Evolutionary conservation across 331 rosid genomes (phyloP).

Genomic region (Prunus yedoensis): DNA sequence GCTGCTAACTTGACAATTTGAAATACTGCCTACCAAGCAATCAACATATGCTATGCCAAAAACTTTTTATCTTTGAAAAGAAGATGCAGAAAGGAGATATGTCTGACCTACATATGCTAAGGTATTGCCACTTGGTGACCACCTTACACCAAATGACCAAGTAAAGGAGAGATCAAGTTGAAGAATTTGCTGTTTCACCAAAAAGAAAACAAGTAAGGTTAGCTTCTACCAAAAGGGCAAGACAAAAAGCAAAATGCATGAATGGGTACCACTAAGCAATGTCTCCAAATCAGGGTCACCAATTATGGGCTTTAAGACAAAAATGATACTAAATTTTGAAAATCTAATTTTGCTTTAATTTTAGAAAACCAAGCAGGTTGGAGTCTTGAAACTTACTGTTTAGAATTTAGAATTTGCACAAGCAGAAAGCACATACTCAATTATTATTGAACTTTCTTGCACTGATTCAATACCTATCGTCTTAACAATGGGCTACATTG

Average conservation of each 20-base stretch:
- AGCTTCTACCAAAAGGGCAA: slow-evolving; percentile 3
- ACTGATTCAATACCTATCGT: neutral
- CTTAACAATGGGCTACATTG: neutral
- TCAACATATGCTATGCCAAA: slow-evolving; percentile 19
- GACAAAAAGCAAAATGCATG: neutral
- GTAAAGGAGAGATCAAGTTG: slow-evolving; percentile 90
- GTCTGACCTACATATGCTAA: slow-evolving; percentile 81
- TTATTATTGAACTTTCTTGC: no score
- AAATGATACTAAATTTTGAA: no score
- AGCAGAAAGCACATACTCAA: neutral
- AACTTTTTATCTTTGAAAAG: neutral
- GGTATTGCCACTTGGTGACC: slow-evolving; percentile 97
- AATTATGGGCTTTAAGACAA: neutral
- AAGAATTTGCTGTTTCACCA: slow-evolving; percentile 54
- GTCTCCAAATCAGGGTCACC: neutral
- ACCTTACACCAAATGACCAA: slow-evolving; percentile 94
- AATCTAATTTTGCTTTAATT: no score
- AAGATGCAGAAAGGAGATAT: slow-evolving; percentile 26
- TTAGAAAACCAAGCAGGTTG: neutral
- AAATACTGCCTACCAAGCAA: slow-evolving; percentile 7
- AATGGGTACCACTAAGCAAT: neutral
- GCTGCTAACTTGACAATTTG: slow-evolving; percentile 14
- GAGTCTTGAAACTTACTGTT: neutral
- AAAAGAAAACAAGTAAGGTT: slow-evolving; percentile 24
- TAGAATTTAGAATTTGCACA: neutral